Conservation (phyloP, 768 basidiomycete genomes). For the Leccinum truebloodii region DNA sequence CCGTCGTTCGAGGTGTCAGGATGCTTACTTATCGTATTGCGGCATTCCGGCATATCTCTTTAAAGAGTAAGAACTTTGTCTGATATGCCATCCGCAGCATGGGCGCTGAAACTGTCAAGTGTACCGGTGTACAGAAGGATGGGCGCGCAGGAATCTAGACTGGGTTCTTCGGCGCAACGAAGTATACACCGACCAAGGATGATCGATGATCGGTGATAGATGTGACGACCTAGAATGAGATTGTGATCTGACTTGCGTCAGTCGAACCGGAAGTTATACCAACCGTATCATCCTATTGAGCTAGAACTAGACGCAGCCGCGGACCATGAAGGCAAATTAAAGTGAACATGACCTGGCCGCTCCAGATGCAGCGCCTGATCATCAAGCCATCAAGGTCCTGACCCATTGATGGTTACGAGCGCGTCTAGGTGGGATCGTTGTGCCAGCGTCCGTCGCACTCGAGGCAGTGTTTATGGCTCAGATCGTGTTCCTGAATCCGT, state of each 20-base stretch:
- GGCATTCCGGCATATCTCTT: conserved; percentile 12
- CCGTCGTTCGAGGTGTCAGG: conserved; percentile 1
- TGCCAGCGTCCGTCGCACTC: background rate
- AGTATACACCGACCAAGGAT: background rate
- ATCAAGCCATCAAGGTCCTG: background rate
- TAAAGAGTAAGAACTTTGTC: background rate
- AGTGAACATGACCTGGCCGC: background rate
- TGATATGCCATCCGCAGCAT: background rate
- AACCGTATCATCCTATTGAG: background rate
- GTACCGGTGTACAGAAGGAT: background rate
- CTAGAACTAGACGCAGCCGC: background rate
- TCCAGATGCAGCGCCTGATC: background rate
- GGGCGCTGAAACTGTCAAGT: background rate
- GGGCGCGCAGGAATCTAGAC: background rate
- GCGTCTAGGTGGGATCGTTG: background rate
- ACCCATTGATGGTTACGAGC: background rate
- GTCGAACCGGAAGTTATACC: background rate
- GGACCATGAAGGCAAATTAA: background rate
- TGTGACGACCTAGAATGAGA: background rate
- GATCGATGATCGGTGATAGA: background rate
- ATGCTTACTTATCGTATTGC: conserved; percentile 17
- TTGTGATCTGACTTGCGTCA: background rate
- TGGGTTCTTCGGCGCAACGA: background rate
- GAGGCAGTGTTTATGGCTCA: background rate
- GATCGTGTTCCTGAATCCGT: background rate